A percentile compares a stretch with the other conserved stretches of the same genome.
Conservation (phyloP, 345 rosid species). For the Salix purpurea region DNA sequence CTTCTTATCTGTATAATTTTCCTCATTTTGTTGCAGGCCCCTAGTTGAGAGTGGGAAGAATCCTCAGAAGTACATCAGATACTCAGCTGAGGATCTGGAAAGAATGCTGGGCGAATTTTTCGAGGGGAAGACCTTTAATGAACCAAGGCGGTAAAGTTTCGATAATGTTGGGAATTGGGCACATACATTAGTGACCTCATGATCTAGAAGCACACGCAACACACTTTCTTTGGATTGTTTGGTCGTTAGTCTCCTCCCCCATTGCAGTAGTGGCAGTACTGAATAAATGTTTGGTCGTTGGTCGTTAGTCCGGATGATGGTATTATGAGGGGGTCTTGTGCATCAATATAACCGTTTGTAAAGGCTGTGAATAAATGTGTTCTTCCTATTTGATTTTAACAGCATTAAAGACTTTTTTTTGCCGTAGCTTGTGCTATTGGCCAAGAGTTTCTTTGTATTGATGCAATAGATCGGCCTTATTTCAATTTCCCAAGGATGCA, state of each 20-base stretch:
- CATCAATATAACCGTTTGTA: not conserved
- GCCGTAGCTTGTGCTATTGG: not conserved
- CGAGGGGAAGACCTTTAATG: constrained; percentile 75
- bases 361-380: not conserved
- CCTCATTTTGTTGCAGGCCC: constrained; percentile 45
- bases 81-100: constrained; percentile 85
- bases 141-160: constrained; percentile 49
- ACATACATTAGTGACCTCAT: not conserved
- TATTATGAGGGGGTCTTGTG: not conserved
- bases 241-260: not conserved
- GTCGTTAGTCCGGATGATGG: not conserved
- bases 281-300: too few relatives aligned
- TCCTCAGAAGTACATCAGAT: constrained; percentile 77
- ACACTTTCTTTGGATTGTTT: not conserved
- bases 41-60: constrained; percentile 82
- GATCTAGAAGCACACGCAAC: not conserved
- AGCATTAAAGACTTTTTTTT: not conserved
- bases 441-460: not conserved
- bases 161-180: not conserved
- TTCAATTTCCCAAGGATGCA: not conserved
- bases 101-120: constrained; percentile 89
- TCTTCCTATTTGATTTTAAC: not conserved
- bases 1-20: not conserved
- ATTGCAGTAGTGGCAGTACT: not conserved
- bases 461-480: not conserved